Conservation (phyloP, 768 basidiomycete genomes). For the Hemileccinum rubropunctum region DNA sequence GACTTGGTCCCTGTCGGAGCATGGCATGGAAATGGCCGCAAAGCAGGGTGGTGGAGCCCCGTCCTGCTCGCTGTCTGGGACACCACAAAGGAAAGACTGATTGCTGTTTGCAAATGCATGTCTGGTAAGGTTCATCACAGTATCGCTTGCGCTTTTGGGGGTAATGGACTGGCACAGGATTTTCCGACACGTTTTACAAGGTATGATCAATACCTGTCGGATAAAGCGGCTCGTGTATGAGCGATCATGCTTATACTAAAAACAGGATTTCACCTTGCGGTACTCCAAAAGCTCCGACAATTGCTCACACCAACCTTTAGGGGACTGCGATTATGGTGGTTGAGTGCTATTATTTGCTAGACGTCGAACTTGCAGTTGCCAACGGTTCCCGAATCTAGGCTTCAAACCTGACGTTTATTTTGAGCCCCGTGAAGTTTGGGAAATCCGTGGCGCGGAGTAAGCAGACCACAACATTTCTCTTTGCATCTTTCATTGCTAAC, state of each 20-base stretch:
- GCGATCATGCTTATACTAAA: constrained; percentile 13
- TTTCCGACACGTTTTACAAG: constrained; percentile 82
- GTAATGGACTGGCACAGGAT: constrained; percentile 46
- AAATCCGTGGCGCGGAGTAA: constrained; percentile 77
- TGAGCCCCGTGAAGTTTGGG: constrained; percentile 80
- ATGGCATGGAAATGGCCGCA: constrained; percentile 89
- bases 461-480: constrained; percentile 13
- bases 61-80: constrained; percentile 80
- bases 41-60: constrained; percentile 91
- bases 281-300: constrained; percentile 55
- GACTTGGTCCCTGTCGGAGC: constrained; percentile 75
- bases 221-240: neutral
- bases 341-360: constrained; percentile 13
- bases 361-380: neutral
- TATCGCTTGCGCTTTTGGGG: neutral
- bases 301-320: constrained; percentile 50
- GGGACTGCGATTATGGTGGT: constrained; percentile 70
- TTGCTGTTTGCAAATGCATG: constrained; percentile 90
- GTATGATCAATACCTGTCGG: constrained; percentile 29
- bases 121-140: constrained; percentile 50
- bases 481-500: constrained; percentile 7
- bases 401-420: constrained; percentile 68
- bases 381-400: constrained; percentile 34
- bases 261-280: constrained; percentile 58
- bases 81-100: constrained; percentile 52